These are phyloP conservation scores for Xylaria nigripes DNA, from an alignment of 495 filamentous ascomycete genomes.

Conservation along the genomic window DNA sequence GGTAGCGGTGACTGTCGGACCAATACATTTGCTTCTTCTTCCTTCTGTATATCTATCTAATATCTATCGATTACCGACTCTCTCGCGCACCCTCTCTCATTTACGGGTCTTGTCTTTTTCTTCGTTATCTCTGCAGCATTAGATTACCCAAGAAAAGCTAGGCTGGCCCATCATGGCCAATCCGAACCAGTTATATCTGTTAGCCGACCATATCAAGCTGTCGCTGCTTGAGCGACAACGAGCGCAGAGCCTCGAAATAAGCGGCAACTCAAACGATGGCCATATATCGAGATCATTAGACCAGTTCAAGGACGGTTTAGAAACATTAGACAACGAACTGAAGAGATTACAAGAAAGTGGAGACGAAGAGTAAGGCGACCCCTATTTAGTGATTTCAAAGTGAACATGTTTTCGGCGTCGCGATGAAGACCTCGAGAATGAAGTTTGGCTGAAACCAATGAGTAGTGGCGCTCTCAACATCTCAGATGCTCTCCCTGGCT, in stretches of 20 bases:
- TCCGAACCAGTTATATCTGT: conserved; percentile 59
- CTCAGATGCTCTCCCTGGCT: conserved; percentile 39
- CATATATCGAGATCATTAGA: conserved; percentile 86
- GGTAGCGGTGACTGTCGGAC: not conserved
- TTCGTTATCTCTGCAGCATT: not conserved
- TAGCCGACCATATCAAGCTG: conserved; percentile 72
- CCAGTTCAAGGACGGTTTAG: conserved; percentile 74
- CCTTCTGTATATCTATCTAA: not conserved
- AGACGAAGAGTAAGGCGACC: conserved; percentile 44
- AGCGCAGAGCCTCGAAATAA: conserved; percentile 73
- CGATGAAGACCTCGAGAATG: not conserved
- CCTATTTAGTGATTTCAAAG: not conserved
- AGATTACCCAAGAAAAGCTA: not conserved
- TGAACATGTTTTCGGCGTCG: not conserved
- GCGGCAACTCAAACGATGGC: conserved; percentile 73
- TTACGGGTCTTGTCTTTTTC: not conserved
- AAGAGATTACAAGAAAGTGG: conserved; percentile 50
- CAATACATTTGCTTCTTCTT: conserved; percentile 3
- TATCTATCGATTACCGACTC: conserved; percentile 2
- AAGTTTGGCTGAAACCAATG: conserved; percentile 9
- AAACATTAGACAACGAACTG: conserved; percentile 61
- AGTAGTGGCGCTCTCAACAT: conserved; percentile 39
- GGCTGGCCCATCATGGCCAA: conserved; percentile 38
- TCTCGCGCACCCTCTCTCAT: conserved; percentile 1
- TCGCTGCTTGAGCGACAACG: conserved; percentile 82